These are phyloP conservation scores for Takashimella tepidaria DNA, from an alignment of 1,284 basidiomycete genomes.

Conservation along the genomic window DNA sequence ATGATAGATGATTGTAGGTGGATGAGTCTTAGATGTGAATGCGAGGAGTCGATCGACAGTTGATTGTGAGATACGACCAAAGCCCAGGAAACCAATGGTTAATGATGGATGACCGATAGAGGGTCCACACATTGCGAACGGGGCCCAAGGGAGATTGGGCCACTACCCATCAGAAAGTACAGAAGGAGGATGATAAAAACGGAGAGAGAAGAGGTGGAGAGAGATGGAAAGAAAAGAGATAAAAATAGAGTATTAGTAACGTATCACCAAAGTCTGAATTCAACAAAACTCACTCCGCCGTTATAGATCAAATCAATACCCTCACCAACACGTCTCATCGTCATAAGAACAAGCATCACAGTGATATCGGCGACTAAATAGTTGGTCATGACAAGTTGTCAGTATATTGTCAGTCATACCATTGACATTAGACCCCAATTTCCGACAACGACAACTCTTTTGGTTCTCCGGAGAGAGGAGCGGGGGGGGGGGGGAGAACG, in stretches of 20 bases:
- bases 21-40: slow-evolving; percentile 54
- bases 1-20: slow-evolving; percentile 35
- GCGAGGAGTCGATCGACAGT: slow-evolving; percentile 69
- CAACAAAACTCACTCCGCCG: slow-evolving; percentile 61
- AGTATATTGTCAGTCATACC: neutral
- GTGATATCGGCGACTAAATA: slow-evolving; percentile 76
- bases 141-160: slow-evolving; percentile 68
- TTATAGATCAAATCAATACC: slow-evolving; percentile 61
- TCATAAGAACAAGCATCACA: slow-evolving; percentile 86
- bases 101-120: slow-evolving; percentile 49
- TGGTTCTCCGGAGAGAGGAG: neutral
- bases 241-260: too few relatives aligned
- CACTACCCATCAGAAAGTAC: slow-evolving; percentile 46
- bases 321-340: slow-evolving; percentile 67
- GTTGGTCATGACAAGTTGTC: slow-evolving; percentile 25
- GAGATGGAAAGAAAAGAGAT: neutral
- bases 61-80: slow-evolving; percentile 83
- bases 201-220: neutral
- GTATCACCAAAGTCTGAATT: too few relatives aligned
- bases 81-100: slow-evolving; percentile 85
- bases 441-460: neutral
- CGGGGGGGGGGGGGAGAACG: too few relatives aligned
- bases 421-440: neutral
- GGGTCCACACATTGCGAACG: slow-evolving; percentile 53
- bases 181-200: neutral